These are phyloP conservation scores for Elongisporangium anandrum DNA, from an alignment of 352 stramenopile genomes.

Conservation along the genomic window DNA sequence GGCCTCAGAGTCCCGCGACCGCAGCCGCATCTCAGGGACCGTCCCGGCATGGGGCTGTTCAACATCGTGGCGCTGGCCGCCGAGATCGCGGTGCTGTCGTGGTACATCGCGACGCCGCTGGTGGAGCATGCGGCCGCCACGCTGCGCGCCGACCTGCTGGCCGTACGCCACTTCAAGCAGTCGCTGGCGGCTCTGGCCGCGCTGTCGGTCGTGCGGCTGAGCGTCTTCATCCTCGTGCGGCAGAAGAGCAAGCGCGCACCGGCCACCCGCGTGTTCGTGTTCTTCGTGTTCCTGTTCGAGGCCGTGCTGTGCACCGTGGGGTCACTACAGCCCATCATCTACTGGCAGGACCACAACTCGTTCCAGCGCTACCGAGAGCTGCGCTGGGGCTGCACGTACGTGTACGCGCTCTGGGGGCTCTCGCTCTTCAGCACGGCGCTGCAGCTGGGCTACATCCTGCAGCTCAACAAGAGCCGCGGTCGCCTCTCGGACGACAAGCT, in stretches of 20 bases:
- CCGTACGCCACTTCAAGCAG: constrained; percentile 49
- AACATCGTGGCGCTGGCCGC: constrained; percentile 53
- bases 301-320: constrained; percentile 31
- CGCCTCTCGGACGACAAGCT: constrained; percentile 55
- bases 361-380: constrained; percentile 44
- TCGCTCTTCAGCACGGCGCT: constrained; percentile 46
- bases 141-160: constrained; percentile 30
- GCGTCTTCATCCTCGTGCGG: constrained; percentile 68
- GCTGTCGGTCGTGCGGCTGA: constrained; percentile 45
- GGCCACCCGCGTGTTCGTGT: constrained; percentile 74
- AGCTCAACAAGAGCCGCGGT: constrained; percentile 71
- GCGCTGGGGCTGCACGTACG: constrained; percentile 47
- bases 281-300: constrained; percentile 67
- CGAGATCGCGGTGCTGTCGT: constrained; percentile 51
- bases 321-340: constrained; percentile 65
- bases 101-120: constrained; percentile 48
- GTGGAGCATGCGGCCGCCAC: constrained; percentile 19
- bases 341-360: constrained; percentile 39
- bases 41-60: constrained; percentile 52
- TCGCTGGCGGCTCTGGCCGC: constrained; percentile 54
- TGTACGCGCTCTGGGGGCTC: constrained; percentile 44
- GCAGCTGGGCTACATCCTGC: constrained; percentile 72
- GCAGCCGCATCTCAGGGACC: neutral
- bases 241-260: constrained; percentile 64
- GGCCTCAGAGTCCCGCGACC: neutral